Base-by-base conservation (phyloP, 2,329 filamentous ascomycete genomes). In the Fusarium agapanthi region DNA sequence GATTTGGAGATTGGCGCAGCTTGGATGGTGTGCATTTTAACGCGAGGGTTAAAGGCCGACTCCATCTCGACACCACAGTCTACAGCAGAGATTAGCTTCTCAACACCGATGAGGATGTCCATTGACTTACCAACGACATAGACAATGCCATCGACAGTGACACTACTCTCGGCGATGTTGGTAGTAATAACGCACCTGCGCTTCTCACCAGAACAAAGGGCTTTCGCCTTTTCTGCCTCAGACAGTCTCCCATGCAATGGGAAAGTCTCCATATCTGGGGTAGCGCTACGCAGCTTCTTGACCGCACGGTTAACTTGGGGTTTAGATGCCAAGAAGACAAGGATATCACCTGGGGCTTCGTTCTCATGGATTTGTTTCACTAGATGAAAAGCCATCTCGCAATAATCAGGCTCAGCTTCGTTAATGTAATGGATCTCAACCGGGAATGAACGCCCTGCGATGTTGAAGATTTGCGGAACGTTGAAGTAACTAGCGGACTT, bases 321-420 rank as follows among this genome's bases (percentile, higher is more conserved):
- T 20, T 1, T 7, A 45, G 44, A 22, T 45, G 8, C 44, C 44
- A 45, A 11, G 44, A 45, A 45, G 44, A 28, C 44, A 45, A 45
- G 44, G 9, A 45, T 45, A 28, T 28, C 44, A 22, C 44, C 44
- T 5, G 24, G 43, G 18, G 0, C 6, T 15, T 28, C 1, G 13
- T 20, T 5, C 13, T 28, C 4, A 22, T 45, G 24, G 18, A 45
- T 45, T 9, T 22, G 0, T 0, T 3, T 7, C 18, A 45, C 43
- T 10, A 1, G 4, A 1, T 5, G 8, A 26, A 14, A 22, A 28
- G 26, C 13, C 13, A 0, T 7, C 18, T 11, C 26, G 44, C 9
- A 45, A 22, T 22, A 45, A 26, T 45, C 9, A 28, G 24, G 2
- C 6, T 0, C 0, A 28, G 0, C 26, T 11, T 22, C 18, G 13